Conservation (phyloP, 2,329 filamentous ascomycete species). For the Teratosphaeria gauchensis region DNA sequence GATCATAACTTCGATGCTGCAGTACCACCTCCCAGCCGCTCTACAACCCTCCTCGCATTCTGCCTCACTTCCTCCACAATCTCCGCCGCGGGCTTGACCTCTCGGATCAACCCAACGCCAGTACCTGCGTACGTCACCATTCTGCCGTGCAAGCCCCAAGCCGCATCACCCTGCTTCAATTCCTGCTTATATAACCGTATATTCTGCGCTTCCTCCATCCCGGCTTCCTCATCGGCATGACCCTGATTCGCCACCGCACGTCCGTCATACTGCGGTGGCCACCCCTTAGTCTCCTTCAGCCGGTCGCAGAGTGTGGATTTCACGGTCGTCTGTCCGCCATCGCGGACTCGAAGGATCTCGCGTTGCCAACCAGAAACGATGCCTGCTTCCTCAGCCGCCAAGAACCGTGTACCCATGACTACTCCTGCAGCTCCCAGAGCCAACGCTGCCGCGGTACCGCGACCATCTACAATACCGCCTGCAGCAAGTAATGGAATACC, state of each 20-base stretch:
- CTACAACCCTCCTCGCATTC: conserved; percentile 27
- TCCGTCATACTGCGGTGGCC: conserved; percentile 49
- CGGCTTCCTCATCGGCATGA: conserved; percentile 31
- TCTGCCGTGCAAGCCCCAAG: conserved; percentile 45
- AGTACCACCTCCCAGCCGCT: conserved; percentile 4
- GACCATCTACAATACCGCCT: conserved; percentile 50
- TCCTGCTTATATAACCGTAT: conserved; percentile 39
- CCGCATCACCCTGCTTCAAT: conserved; percentile 39
- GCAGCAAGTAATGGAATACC: conserved; percentile 42
- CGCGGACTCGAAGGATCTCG: conserved; percentile 36
- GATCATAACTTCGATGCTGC: background rate
- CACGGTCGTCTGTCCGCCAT: conserved; percentile 44
- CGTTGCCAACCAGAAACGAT: conserved; percentile 39
- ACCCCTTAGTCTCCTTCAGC: conserved; percentile 47
- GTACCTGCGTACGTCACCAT: conserved; percentile 55
- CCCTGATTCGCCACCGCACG: conserved; percentile 50
- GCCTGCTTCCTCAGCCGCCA: conserved; percentile 42
- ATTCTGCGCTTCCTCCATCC: conserved; percentile 36
- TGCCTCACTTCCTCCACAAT: conserved; percentile 43
- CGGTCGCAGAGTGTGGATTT: conserved; percentile 44
- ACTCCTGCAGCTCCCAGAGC: conserved; percentile 44
- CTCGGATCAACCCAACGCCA: conserved; percentile 48
- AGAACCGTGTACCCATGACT: conserved; percentile 55
- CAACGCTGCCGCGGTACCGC: conserved; percentile 47
- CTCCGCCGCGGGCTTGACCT: conserved; percentile 40